Percentiles rank a stretch among this genome's conserved stretches.
These are phyloP conservation scores for Rhizoclosmatium globosum DNA, from an alignment of 192 early-diverging fungal genomes.

Conservation along the genomic window DNA sequence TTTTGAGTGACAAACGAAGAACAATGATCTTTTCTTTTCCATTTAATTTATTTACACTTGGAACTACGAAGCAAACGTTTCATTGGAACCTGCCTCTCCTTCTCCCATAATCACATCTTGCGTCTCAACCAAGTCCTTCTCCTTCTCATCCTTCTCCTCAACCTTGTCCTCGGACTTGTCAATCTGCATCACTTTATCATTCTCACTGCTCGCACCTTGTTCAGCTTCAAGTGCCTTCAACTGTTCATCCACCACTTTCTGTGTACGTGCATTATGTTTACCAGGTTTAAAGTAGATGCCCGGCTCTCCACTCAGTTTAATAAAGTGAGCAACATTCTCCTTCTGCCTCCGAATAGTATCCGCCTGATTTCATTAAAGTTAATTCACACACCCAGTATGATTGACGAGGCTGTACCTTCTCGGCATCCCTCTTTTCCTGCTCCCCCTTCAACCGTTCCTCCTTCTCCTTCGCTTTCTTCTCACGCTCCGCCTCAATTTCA, in stretches of 20 bases:
- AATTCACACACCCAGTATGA: not conserved
- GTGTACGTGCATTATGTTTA: conserved; percentile 11
- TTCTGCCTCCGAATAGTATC: not conserved
- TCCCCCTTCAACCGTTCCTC: not conserved
- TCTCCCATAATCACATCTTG: not conserved
- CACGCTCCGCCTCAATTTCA: not conserved
- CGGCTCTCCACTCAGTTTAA: conserved; percentile 2
- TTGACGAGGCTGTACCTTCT: not conserved
- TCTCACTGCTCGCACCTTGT: not conserved
- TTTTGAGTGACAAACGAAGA: too few relatives aligned
- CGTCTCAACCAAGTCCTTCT: not conserved
- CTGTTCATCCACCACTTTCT: not conserved
- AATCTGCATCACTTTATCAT: not conserved
- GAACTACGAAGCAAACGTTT: not conserved
- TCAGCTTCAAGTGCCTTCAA: not conserved
- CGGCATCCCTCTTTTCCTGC: not conserved
- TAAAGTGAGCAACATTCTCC: not conserved
- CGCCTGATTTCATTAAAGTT: not conserved
- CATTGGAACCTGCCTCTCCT: not conserved
- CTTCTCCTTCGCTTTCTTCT: not conserved
- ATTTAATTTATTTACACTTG: too few relatives aligned
- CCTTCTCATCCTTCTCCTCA: not conserved
- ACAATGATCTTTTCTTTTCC: too few relatives aligned
- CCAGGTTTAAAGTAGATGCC: conserved; percentile 12
- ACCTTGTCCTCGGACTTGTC: not conserved